Evolutionary conservation across 768 basidiomycete species (phyloP), one percentile per base, ranked within the genome.

Genomic region (Daedaleopsis sinensis): DNA sequence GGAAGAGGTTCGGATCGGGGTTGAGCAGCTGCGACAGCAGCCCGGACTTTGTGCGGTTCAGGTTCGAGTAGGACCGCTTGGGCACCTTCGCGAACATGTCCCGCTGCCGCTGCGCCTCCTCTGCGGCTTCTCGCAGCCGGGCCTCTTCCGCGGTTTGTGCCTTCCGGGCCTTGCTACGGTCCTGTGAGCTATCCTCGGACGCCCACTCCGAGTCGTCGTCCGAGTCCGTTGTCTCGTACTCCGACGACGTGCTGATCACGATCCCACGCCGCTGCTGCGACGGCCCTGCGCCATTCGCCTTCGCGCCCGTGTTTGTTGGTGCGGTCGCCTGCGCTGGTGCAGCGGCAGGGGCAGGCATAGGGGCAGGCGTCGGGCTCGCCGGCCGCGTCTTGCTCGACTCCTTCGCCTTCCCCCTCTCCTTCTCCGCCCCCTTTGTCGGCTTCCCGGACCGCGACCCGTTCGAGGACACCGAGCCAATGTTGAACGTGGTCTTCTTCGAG

Each of bases 61-160:
- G 72, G 61, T 85, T 85, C 55, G 83, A 81, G 69, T 89, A 90
- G 36, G 85, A 88, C 32, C 82, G 75, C 54, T 83, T 80, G 1
- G 89, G 90, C 15, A 87, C 79, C 74, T 93, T 92, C 62, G 82
- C 80, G 68, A 90, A 89, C 78, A 93, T 78, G 15, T 93, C 89
- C 32, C 83, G 81, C 65, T 88, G 83, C 18, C 84, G 81, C 67
- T 84, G 82, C 1, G 79, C 85, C 69, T 90, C 88, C 59, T 83
- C 67, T 0, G 84, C 87, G 6, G 89, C 90, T 54, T 84, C 80
- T 7, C 72, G 78, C 18, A 82, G 65, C 15, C 73, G 73, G 24
- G 48, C 53, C 57, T 59, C 62, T 61, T 61, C 11, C 67, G 65
- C 59, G 57, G n/a, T 36, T 11, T 51, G 24, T 1, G 51, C 66